These are phyloP conservation scores for Primulina huaijiensis DNA, from an alignment of 257 asterid genomes.

Conservation along the genomic window DNA sequence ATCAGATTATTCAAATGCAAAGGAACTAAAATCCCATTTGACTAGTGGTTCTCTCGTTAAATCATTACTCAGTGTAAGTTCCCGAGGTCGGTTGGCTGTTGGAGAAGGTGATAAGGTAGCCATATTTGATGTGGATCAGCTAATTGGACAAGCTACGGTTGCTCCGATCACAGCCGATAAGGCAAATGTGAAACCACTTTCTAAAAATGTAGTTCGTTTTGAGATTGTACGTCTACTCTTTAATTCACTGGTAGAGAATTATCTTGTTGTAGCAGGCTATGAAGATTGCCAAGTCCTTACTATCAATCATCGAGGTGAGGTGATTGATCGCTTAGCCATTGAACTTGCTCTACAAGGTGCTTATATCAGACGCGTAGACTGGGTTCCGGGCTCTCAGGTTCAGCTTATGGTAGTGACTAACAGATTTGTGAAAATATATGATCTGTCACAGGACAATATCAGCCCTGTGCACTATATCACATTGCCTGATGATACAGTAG, in stretches of 20 bases:
- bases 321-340: constrained; percentile 88
- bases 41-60: constrained; percentile 92
- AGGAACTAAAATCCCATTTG: constrained; percentile 92
- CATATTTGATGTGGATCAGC: constrained; percentile 94
- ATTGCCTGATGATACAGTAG: constrained; percentile 69
- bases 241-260: constrained; percentile 76
- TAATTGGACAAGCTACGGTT: constrained; percentile 92
- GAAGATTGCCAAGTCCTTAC: constrained; percentile 99
- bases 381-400: constrained; percentile 99
- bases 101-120: constrained; percentile 99
- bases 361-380: constrained; percentile 78
- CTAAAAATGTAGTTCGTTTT: constrained; percentile 90
- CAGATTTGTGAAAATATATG: constrained; percentile 86
- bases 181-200: constrained; percentile 96
- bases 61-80: constrained; percentile 82
- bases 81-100: constrained; percentile 95
- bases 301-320: constrained; percentile 93
- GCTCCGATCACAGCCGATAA: constrained; percentile 98
- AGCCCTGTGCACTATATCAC: constrained; percentile 94
- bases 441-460: constrained; percentile 90
- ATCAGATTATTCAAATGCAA: constrained; percentile 90
- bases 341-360: constrained; percentile 99
- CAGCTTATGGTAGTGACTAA: constrained; percentile 95
- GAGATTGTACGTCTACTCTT: constrained; percentile 93
- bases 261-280: constrained; percentile 96